Conservation (phyloP, 768 basidiomycete species). For the Lactarius psammicola region DNA sequence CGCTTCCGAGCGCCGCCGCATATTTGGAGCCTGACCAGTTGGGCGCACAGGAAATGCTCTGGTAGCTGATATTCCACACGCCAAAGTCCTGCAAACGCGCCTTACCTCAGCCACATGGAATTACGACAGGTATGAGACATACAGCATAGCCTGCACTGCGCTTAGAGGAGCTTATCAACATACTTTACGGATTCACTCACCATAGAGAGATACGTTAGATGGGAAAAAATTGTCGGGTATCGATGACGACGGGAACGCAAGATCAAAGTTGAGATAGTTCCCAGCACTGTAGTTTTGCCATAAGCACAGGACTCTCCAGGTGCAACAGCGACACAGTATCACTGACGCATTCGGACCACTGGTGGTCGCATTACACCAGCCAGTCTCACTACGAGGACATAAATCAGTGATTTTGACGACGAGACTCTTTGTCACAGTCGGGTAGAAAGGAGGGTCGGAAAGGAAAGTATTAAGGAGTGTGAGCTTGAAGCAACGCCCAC, state of each 20-base stretch:
- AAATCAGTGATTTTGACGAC: constrained; percentile 79
- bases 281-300: constrained; percentile 51
- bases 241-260: constrained; percentile 67
- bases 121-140: constrained; percentile 22
- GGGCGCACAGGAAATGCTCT: constrained; percentile 56
- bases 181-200: constrained; percentile 35
- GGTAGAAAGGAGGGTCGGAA: constrained; percentile 67
- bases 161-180: not conserved
- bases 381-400: constrained; percentile 60
- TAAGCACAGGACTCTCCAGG: constrained; percentile 8
- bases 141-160: constrained; percentile 41
- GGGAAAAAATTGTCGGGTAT: constrained; percentile 77
- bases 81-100: constrained; percentile 64
- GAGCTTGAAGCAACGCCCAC: constrained; percentile 77
- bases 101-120: not conserved
- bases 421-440: constrained; percentile 55
- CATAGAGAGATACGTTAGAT: constrained; percentile 63
- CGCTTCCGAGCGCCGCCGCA: constrained; percentile 65
- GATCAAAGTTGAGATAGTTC: constrained; percentile 75
- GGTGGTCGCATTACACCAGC: constrained; percentile 71
- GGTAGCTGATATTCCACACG: constrained; percentile 79
- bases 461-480: constrained; percentile 68
- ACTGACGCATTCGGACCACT: constrained; percentile 62
- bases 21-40: constrained; percentile 64
- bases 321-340: not conserved